Evolutionary conservation across 2,329 filamentous ascomycete species (phyloP).

Genomic region (Verticillium zaregamsianum): DNA sequence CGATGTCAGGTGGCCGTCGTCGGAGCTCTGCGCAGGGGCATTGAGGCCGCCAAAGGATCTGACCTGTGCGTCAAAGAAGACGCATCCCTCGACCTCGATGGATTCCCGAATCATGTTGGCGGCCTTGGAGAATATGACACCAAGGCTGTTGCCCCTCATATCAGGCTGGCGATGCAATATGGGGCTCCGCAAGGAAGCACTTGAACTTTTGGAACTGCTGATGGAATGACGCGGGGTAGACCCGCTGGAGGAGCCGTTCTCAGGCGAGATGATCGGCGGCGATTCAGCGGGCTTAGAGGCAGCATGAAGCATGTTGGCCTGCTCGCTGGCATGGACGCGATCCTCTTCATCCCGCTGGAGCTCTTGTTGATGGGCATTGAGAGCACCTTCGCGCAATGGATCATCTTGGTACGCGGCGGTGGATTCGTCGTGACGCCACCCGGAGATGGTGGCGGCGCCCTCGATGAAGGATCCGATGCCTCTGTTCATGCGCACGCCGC

Average conservation of each 20-base stretch:
- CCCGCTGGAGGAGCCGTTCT: conserved; percentile 1
- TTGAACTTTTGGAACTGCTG: not conserved
- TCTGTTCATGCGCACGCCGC: conserved; percentile 30
- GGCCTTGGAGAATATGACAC: conserved; percentile 35
- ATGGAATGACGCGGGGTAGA: conserved; percentile 3
- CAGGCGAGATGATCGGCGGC: not conserved
- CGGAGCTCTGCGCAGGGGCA: not conserved
- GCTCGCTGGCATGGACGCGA: not conserved
- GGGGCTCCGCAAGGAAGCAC: not conserved
- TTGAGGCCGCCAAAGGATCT: conserved; percentile 21
- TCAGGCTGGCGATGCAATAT: not conserved
- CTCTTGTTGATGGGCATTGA: not conserved
- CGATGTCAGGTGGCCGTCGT: conserved; percentile 2
- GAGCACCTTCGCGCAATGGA: not conserved
- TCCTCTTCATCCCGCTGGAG: not conserved
- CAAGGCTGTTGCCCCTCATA: not conserved
- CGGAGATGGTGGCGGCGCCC: conserved; percentile 8
- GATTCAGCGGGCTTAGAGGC: not conserved
- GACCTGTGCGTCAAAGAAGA: conserved; percentile 16
- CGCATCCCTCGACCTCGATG: conserved; percentile 23
- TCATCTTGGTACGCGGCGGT: not conserved
- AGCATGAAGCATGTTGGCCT: not conserved
- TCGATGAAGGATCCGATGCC: conserved; percentile 32
- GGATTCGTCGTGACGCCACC: not conserved
- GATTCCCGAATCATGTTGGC: conserved; percentile 37